Base-by-base conservation (phyloP, 1,284 basidiomycete species). In the Cryptococcus sp. region DNA sequence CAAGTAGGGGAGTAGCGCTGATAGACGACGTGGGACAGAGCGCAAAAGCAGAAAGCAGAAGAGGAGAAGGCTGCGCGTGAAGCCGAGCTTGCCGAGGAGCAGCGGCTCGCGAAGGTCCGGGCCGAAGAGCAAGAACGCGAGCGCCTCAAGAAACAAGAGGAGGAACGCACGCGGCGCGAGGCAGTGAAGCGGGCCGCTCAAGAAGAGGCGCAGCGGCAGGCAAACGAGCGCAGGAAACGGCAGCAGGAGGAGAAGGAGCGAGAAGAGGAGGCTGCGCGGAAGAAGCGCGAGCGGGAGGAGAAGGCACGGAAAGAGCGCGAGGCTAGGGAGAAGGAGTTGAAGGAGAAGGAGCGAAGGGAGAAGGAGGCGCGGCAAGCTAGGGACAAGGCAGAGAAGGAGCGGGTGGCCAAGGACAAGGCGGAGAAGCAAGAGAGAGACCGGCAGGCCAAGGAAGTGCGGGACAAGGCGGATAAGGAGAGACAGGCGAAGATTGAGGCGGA, bases 31-130 rank as follows among this genome's bases (percentile, higher is more conserved):
- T 40, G n/a, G 16, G 16, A 42, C 28, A 39, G 92, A 78, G 85
- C 84, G 74, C 91, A 94, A 79, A 95, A 94, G 78, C 82, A 85
- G 66, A 89, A 88, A 52, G 95, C 94, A 72, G 95, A 97, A 68
- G 91, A 91, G 70, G 91, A 92, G 76, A 84, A 84, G 53, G 87
- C 88, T 13, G 83, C 82, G 23, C 84, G 84, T 65, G 88, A 88
- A 47, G 88, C 88, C 21, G 88, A 89, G 71, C 84, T 86, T 73
- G 87, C 88, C 43, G 87, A 87, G 20, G 88, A 92, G 73, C 87
- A 91, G 69, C 84, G 83, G 43, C 85, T 85, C 21, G 74, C 78
- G 50, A 87, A 85, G 72, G 86, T 84, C 28, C 84, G 83, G 71
- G 84, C 84, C 57, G 81, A 80, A 42, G 85, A 85, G 23, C 79